phyloP scores from a whole-genome alignment of 768 basidiomycete genomes.

The Strobilomyces confusus region DNA sequence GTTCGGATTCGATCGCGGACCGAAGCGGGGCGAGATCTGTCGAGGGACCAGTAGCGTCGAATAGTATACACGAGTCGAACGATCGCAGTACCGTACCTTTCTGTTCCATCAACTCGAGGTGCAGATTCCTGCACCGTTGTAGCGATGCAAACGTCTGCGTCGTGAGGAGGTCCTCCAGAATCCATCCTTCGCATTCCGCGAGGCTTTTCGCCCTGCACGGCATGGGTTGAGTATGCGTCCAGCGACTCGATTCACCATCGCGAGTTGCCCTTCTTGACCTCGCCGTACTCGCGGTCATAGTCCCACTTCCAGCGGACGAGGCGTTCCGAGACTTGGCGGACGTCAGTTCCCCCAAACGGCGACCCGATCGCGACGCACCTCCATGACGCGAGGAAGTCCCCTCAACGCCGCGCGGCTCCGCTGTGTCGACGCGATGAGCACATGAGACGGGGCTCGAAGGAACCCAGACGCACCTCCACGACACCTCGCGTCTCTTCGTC shows the following conservation, averaged over 20 bases:
- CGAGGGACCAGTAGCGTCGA: no score
- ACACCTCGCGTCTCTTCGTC: background rate
- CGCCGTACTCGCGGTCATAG: conserved; percentile 9
- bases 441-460: no score
- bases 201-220: conserved; percentile 33
- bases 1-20: conserved; percentile 27
- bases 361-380: conserved; percentile 9
- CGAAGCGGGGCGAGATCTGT: conserved; percentile 22
- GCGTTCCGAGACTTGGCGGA: conserved; percentile 23
- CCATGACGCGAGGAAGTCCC: conserved; percentile 15
- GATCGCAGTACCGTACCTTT: conserved; percentile 32
- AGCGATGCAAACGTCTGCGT: conserved; percentile 39
- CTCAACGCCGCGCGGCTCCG: background rate
- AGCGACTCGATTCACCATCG: conserved; percentile 12
- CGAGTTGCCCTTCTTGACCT: conserved; percentile 6
- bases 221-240: background rate
- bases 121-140: conserved; percentile 33
- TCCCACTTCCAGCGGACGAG: conserved; percentile 27
- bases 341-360: no score
- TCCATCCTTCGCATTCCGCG: conserved; percentile 42
- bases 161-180: conserved; percentile 37
- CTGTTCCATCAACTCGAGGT: conserved; percentile 36
- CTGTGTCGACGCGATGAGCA: background rate
- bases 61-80: background rate
- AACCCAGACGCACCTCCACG: background rate